Evolutionary conservation across 2,329 filamentous ascomycete genomes (phyloP), one percentile per base, ranked within the genome.

Genomic region (Trichoderma breve): DNA sequence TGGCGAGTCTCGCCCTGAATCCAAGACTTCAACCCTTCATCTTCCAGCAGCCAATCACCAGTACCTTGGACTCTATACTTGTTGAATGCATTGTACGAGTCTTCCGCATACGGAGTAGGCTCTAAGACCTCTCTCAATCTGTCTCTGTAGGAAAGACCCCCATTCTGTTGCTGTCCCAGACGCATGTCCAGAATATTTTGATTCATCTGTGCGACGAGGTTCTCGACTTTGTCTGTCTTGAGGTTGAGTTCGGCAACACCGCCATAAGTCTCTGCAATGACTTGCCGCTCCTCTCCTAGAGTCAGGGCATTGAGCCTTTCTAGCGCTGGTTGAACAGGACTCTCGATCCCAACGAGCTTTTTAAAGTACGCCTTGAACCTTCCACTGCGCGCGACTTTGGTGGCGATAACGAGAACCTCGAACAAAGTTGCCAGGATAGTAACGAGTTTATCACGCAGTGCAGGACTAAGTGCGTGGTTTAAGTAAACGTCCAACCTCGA

Each of bases 31-130:
- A 86, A 77, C 0, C 80, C 76, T 0, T 79, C 76, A 71, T 86
- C 84, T 1, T 78, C 70, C 3, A 82, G 76, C 9, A 86, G 77
- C 85, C 85, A 86, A 51, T 85, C 81, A 28, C 85, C 84, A 0
- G 85, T 86, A 0, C 80, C 81, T 1, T 78, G 76, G 0, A 85
- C 80, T 5, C 81, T 78, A 1, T 79, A 80, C 70, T 82, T 83
- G 26, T 79, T 81, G 58, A 86, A 84, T 26, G 80, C 78, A 4
- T 79, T 78, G 71, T 81, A 85, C 28, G 79, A 81, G 70, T 86
- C 84, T 21, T 83, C 79, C 0, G 84, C 80, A 28, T 81, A 84
- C 0, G 82, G 82, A 0, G 83, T 84, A 1, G 85, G 85, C 26
- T 78, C 77, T 0, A 86, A 70, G 0, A 85, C 79, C 21, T 80